phyloP scores from a whole-genome alignment of 1,284 basidiomycete species.

The Mycosarcoma maydis region DNA sequence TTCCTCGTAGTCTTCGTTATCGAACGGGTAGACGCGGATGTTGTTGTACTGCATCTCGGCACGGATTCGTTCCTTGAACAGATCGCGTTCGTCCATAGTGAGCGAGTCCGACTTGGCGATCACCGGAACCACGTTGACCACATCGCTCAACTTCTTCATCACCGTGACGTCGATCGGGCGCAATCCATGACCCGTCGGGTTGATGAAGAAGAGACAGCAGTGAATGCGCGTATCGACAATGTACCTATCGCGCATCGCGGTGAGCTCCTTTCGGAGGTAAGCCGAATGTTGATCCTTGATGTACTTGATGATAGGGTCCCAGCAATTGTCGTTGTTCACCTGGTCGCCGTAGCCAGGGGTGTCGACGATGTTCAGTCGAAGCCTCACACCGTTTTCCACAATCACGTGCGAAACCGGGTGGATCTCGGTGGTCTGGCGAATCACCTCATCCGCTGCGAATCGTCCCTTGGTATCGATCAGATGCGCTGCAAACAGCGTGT shows the following conservation, averaged over 20 bases:
- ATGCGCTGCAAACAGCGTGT: constrained; percentile 98
- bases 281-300: constrained; percentile 99
- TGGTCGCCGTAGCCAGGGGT: constrained; percentile 98
- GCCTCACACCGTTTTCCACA: constrained; percentile 92
- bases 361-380: constrained; percentile 97
- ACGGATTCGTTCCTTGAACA: constrained; percentile 94
- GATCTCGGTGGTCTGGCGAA: constrained; percentile 95
- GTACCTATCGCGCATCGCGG: constrained; percentile 96
- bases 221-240: constrained; percentile 98
- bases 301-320: constrained; percentile 98
- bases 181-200: constrained; percentile 68
- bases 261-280: constrained; percentile 97
- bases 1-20: constrained; percentile 92
- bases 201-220: constrained; percentile 98
- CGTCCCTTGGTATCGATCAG: constrained; percentile 97
- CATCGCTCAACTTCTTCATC: constrained; percentile 98
- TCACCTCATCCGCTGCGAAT: constrained; percentile 82
- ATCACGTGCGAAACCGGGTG: constrained; percentile 95
- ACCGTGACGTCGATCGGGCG: constrained; percentile 88
- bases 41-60: constrained; percentile 91
- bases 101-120: constrained; percentile 98
- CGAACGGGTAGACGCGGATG: constrained; percentile 95
- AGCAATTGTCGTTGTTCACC: constrained; percentile 99
- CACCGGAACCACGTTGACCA: constrained; percentile 97
- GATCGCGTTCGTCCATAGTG: constrained; percentile 89